Evolutionary conservation across 495 filamentous ascomycete genomes (phyloP).

Genomic region (Penicillium tannophilum): DNA sequence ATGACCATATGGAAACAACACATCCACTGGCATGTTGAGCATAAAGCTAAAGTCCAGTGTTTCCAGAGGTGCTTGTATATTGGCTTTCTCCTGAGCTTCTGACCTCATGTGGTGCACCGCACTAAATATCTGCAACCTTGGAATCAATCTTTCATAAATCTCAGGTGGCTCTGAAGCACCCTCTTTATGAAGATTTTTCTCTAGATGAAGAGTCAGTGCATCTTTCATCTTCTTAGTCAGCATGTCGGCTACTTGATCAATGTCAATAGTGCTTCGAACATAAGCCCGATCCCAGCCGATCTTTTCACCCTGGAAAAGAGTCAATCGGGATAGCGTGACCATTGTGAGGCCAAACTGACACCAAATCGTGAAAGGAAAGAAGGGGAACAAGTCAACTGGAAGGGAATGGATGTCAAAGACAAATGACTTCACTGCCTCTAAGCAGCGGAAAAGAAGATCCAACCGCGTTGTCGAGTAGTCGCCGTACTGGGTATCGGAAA

Average conservation of each 20-base stretch:
- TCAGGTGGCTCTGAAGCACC: constrained; percentile 13
- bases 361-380: constrained; percentile 30
- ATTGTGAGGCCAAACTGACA: constrained; percentile 28
- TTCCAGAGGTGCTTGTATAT: not conserved
- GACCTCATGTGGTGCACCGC: constrained; percentile 18
- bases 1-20: constrained; percentile 19
- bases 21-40: constrained; percentile 17
- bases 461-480: constrained; percentile 19
- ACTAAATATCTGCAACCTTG: constrained; percentile 21
- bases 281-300: constrained; percentile 26
- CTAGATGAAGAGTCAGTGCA: not conserved
- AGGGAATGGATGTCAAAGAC: constrained; percentile 31
- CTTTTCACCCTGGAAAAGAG: constrained; percentile 27
- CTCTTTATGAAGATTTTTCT: not conserved
- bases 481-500: constrained; percentile 16
- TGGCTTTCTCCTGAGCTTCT: constrained; percentile 11
- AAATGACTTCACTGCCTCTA: constrained; percentile 31
- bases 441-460: constrained; percentile 29
- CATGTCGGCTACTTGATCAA: constrained; percentile 10
- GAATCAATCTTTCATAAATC: constrained; percentile 14
- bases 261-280: constrained; percentile 20
- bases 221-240: constrained; percentile 17
- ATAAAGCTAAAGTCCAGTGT: constrained; percentile 17
- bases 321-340: constrained; percentile 33
- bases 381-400: constrained; percentile 15